Conservation (phyloP, 2,329 filamentous ascomycete species). For the Anthostomella pinea region DNA sequence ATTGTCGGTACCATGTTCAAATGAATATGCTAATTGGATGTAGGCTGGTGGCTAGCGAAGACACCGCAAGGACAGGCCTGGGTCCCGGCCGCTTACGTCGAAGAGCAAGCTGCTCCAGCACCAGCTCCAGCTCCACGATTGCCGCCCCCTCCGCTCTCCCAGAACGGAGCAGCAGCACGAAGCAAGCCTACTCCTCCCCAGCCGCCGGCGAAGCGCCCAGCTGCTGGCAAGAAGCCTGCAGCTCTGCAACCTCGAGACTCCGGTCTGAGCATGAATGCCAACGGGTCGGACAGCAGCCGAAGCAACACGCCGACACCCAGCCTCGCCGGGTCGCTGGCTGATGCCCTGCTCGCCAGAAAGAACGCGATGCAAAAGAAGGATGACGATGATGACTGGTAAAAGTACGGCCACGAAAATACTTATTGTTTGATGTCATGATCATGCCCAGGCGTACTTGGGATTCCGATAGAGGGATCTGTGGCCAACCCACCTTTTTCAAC, state of each 20-base stretch:
- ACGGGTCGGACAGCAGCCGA: constrained; percentile 59
- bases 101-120: constrained; percentile 68
- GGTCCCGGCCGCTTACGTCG: constrained; percentile 91
- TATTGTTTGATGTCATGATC: constrained; percentile 3
- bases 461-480: constrained; percentile 7
- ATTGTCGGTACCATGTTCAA: not conserved
- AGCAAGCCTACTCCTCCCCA: constrained; percentile 71
- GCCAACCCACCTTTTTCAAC: constrained; percentile 5
- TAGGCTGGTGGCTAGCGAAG: constrained; percentile 96
- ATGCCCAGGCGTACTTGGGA: too few species aligned
- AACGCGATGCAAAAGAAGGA: constrained; percentile 70
- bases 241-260: constrained; percentile 70
- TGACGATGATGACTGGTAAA: constrained; percentile 69
- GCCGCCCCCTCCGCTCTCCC: constrained; percentile 62
- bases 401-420: constrained; percentile 7
- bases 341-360: constrained; percentile 74
- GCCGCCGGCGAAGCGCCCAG: constrained; percentile 78
- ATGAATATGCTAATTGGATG: constrained; percentile 31
- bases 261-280: constrained; percentile 60
- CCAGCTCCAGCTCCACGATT: constrained; percentile 61
- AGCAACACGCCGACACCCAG: constrained; percentile 71
- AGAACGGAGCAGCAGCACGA: constrained; percentile 45
- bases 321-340: constrained; percentile 70
- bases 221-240: constrained; percentile 67
- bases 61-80: constrained; percentile 74